Evolutionary conservation across 164 flowering plant species (phyloP).

Genomic region (Santalum album): DNA sequence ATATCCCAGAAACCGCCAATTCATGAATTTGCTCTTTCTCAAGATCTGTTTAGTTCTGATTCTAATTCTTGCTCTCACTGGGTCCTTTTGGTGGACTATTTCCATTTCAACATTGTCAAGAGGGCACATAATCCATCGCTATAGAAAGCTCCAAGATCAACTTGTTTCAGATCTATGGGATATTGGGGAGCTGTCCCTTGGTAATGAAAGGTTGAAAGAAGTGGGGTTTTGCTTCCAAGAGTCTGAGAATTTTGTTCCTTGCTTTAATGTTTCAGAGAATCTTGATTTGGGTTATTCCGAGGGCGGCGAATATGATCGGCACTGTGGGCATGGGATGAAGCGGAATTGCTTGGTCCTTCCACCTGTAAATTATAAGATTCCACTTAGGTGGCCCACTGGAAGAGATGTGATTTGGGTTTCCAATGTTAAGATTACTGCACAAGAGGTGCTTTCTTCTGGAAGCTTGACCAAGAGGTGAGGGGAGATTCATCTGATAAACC

Average conservation of each 20-base stretch:
- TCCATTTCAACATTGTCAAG: constrained; percentile 59
- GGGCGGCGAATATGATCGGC: constrained; percentile 43
- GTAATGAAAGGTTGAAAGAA: constrained; percentile 57
- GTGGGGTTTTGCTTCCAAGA: constrained; percentile 61
- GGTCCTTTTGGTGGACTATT: constrained; percentile 90
- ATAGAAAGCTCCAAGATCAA: constrained; percentile 75
- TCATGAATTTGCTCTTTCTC: constrained; percentile 35
- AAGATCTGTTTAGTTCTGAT: constrained; percentile 55
- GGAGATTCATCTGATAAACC: neutral
- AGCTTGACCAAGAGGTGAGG: constrained; percentile 89
- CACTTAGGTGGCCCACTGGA: constrained; percentile 96
- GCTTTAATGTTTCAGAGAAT: constrained; percentile 68
- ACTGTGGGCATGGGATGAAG: constrained; percentile 36
- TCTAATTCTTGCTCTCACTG: constrained; percentile 63
- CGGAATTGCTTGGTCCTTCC: constrained; percentile 64
- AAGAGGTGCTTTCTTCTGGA: constrained; percentile 94
- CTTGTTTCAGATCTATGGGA: constrained; percentile 70
- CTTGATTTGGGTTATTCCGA: constrained; percentile 37
- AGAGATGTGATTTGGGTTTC: constrained; percentile 85
- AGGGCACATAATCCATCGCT: constrained; percentile 44
- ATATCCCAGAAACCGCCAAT: constrained; percentile 45
- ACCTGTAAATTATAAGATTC: constrained; percentile 74
- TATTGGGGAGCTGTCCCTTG: constrained; percentile 73
- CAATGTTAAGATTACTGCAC: constrained; percentile 87
- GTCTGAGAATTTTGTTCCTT: constrained; percentile 69